phyloP scores from a whole-genome alignment of 176 grass and related monocot species.

The Oryza meyeriana region DNA sequence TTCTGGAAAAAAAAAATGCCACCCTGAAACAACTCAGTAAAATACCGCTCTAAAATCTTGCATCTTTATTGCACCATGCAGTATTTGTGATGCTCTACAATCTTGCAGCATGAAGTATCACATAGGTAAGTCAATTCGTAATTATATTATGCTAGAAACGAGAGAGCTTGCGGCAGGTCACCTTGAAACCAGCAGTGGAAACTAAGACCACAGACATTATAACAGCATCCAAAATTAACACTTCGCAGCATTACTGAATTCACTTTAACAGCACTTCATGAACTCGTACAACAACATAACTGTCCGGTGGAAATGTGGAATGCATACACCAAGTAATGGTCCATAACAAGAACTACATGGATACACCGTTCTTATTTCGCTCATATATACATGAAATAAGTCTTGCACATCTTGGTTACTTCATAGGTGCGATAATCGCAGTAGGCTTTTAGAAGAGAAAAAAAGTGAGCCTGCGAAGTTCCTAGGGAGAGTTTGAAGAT shows the following conservation, averaged over 20 bases:
- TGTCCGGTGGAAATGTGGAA: not conserved
- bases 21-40: too few relatives aligned
- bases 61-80: too few relatives aligned
- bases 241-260: slow-evolving; percentile 14
- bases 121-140: too few relatives aligned
- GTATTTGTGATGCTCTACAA: too few relatives aligned
- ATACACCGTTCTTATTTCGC: slow-evolving; percentile 32
- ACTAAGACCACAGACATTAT: not conserved
- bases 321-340: slow-evolving; percentile 39
- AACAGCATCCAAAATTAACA: slow-evolving; percentile 10
- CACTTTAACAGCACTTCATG: not conserved
- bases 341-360: slow-evolving; percentile 31
- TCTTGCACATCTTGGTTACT: slow-evolving; percentile 16
- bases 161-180: not conserved
- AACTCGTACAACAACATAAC: slow-evolving; percentile 31
- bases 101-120: too few relatives aligned
- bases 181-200: not conserved
- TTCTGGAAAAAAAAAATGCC: too few relatives aligned
- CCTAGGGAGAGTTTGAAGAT: not conserved
- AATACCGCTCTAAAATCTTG: too few relatives aligned
- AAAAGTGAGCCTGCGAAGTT: not conserved
- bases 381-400: slow-evolving; percentile 36
- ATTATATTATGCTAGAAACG: not conserved
- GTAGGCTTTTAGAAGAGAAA: not conserved
- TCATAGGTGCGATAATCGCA: slow-evolving; percentile 20